Base-by-base conservation (phyloP, 2,329 filamentous ascomycete genomes). In the Plectosphaerella plurivora region DNA sequence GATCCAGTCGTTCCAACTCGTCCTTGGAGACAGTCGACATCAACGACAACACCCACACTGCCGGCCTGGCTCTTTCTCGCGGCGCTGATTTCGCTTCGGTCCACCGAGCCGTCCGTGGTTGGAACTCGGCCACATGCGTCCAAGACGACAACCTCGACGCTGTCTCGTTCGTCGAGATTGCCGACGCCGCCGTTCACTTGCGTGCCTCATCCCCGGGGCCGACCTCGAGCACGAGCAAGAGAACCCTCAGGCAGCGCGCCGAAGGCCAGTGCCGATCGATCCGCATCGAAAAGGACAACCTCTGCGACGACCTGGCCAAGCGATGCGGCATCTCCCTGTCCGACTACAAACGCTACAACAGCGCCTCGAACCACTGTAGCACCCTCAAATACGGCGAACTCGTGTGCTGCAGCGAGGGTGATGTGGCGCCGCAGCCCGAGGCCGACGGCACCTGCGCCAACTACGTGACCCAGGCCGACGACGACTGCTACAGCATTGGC, bases 391-490 rank as follows among this genome's bases (percentile, higher is more conserved):
- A 57, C 63, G 65, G 64, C 7, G 63, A 72, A 51, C 57, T 59
- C 11, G 66, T 72, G 11, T 74, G 71, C 57, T 74, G 70, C 52
- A 62, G 63, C 0, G 25, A 49, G 6, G 71, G 70, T n/a, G 64
- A 69, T 58, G 51, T 69, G 15, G 41, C 54, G 7, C 71, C 72
- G 2, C 63, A 69, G 52, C 65, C 63, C 2, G 53, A 63, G 12
- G 45, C 53, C 0, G 60, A 68, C 50, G 71, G 72, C 1, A 58
- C 61, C 3, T 77, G 75, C 37, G 22, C 11, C 14, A 59, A 62
- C 12, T 47, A 47, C 18, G 24, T 7, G 15, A 33, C 37, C 16
- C 7, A 24, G 20, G 14, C 42, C 3, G 49, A 33, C 0, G 71
- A 74, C 33, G 57, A 53, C 1, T 76, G 73, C 56, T 56, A 55